phyloP scores from a whole-genome alignment of 2,329 filamentous ascomycete genomes.

The Pezicula rhizophila region DNA sequence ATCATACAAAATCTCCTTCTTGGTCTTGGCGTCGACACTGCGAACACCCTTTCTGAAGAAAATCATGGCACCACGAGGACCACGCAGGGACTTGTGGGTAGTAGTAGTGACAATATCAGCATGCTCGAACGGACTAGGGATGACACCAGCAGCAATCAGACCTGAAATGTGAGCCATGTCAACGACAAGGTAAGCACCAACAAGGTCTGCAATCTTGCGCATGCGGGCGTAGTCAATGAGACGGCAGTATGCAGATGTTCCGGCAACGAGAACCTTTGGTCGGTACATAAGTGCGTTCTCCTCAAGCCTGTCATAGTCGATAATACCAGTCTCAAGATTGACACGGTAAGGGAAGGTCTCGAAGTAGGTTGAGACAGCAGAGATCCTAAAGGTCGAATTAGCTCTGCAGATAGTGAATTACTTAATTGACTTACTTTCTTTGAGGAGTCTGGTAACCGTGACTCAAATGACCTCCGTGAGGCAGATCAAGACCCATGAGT shows the following conservation, averaged over 20 bases:
- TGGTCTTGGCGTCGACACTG: constrained; percentile 82
- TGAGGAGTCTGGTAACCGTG: constrained; percentile 96
- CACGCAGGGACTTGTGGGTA: constrained; percentile 97
- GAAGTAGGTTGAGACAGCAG: constrained; percentile 96
- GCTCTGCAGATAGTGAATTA: constrained; percentile 1
- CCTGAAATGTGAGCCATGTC: constrained; percentile 99
- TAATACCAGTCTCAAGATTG: constrained; percentile 83
- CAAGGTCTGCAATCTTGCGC: constrained; percentile 89
- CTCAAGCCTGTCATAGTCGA: constrained; percentile 91
- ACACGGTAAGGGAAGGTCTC: constrained; percentile 97
- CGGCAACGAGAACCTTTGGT: constrained; percentile 92
- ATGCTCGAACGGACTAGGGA: constrained; percentile 85
- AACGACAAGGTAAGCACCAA: constrained; percentile 89
- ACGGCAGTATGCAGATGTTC: constrained; percentile 96
- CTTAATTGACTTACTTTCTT: constrained; percentile 61
- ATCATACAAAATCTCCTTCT: constrained; percentile 86
- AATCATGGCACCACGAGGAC: constrained; percentile 98
- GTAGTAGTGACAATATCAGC: constrained; percentile 98
- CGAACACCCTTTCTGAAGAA: constrained; percentile 98
- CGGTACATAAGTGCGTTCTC: constrained; percentile 88
- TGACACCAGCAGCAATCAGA: constrained; percentile 85
- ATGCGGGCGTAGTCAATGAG: constrained; percentile 95
- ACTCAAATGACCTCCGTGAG: constrained; percentile 90
- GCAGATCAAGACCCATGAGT: constrained; percentile 94
- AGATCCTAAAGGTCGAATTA: constrained; percentile 56